These are phyloP conservation scores for Wickerhamomyces chaumierensis DNA, from an alignment of 805 yeast genomes.

Conservation along the genomic window DNA sequence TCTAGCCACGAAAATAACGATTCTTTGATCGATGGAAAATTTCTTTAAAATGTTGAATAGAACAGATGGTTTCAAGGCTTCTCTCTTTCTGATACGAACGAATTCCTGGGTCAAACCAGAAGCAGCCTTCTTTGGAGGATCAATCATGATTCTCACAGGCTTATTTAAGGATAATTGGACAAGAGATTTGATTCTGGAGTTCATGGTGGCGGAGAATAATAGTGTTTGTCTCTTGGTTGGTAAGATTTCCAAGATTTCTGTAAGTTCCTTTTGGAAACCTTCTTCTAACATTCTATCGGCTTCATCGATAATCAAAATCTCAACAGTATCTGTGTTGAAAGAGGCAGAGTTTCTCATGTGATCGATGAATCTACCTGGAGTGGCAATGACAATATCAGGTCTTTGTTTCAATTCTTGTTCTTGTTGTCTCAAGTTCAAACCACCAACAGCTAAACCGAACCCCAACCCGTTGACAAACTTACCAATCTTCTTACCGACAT, in stretches of 20 bases:
- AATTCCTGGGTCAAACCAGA: constrained; percentile 86
- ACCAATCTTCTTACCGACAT: constrained; percentile 81
- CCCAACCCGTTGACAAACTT: constrained; percentile 63
- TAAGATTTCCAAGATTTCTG: constrained; percentile 76
- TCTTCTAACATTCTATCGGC: constrained; percentile 99
- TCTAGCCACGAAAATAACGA: constrained; percentile 84
- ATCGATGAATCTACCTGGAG: constrained; percentile 98
- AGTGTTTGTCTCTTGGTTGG: constrained; percentile 91
- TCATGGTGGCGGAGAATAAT: constrained; percentile 97
- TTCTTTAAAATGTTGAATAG: constrained; percentile 59
- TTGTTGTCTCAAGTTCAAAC: constrained; percentile 87
- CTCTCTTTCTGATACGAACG: constrained; percentile 88
- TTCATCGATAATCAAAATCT: constrained; percentile 89
- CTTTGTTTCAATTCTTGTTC: constrained; percentile 86
- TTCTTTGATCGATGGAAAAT: constrained; percentile 54
- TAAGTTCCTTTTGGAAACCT: constrained; percentile 92
- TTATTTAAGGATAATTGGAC: constrained; percentile 78
- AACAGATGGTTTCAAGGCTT: constrained; percentile 71
- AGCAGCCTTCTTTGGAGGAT: constrained; percentile 94
- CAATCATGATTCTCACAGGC: constrained; percentile 92
- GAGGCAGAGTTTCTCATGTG: constrained; percentile 93
- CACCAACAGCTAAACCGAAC: constrained; percentile 98
- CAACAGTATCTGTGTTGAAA: constrained; percentile 82
- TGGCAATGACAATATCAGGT: constrained; percentile 95
- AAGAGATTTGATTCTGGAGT: constrained; percentile 78